A percentile compares a stretch with the other conserved stretches of the same genome.
phyloP scores from a whole-genome alignment of 345 rosid species.

The Physaria fendleri region DNA sequence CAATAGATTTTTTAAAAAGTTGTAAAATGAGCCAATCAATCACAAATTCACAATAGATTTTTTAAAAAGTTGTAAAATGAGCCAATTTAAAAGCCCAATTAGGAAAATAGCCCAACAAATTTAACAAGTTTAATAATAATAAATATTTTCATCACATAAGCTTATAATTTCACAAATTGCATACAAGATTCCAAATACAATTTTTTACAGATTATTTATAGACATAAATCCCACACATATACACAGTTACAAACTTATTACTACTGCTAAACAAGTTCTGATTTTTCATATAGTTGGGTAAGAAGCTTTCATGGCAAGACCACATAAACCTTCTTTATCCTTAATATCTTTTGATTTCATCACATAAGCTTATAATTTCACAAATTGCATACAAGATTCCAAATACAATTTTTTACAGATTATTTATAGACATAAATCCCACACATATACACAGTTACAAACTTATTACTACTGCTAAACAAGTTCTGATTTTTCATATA shows the following conservation, averaged over 20 bases:
- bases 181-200: neutral
- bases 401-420: neutral
- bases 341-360: too few species aligned
- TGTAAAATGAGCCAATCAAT: too few species aligned
- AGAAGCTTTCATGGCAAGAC: conserved; percentile 53
- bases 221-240: conserved; percentile 7
- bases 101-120: too few species aligned
- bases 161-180: conserved; percentile 2
- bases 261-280: neutral
- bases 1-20: too few species aligned
- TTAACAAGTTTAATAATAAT: too few species aligned
- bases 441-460: conserved; percentile 1
- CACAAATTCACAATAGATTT: too few species aligned
- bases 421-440: conserved; percentile 6
- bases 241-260: neutral
- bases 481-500: conserved; percentile 19
- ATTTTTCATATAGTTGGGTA: conserved; percentile 37
- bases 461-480: neutral
- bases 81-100: too few species aligned
- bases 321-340: conserved; percentile 41
- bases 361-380: conserved; percentile 7
- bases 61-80: too few species aligned
- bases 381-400: neutral
- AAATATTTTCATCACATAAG: neutral
- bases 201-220: neutral